Evolutionary conservation across 768 basidiomycete genomes (phyloP).

Genomic region (Mycena polygramma): DNA sequence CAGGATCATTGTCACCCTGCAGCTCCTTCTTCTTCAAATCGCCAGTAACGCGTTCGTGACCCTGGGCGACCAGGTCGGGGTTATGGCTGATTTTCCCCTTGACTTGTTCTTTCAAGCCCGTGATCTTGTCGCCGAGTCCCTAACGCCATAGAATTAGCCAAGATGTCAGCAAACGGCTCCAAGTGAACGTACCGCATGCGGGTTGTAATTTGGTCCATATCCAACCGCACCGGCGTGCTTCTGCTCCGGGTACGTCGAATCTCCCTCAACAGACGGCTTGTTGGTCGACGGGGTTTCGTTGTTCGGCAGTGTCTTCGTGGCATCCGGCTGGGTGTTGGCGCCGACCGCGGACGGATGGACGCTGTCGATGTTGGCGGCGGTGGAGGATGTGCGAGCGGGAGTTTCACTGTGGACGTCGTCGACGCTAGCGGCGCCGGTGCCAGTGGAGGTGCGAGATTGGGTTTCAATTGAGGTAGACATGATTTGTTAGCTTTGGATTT

Average conservation of each 20-base stretch:
- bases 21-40: constrained; percentile 48
- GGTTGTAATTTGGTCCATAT: constrained; percentile 56
- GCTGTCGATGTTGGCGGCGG: constrained; percentile 15
- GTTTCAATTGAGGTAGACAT: constrained; percentile 33
- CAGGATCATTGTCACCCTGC: constrained; percentile 40
- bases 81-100: constrained; percentile 51
- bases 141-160: constrained; percentile 17
- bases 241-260: constrained; percentile 54
- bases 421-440: constrained; percentile 17
- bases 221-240: constrained; percentile 60
- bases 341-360: constrained; percentile 41
- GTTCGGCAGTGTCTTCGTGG: constrained; percentile 23
- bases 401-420: constrained; percentile 30
- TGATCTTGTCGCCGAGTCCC: constrained; percentile 49
- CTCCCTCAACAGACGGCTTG: constrained; percentile 12
- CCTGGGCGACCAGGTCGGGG: constrained; percentile 43
- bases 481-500: constrained; percentile 7
- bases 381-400: constrained; percentile 18
- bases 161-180: neutral
- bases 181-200: constrained; percentile 48
- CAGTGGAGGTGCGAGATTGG: constrained; percentile 8
- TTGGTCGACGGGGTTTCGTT: constrained; percentile 7
- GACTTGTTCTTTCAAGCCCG: constrained; percentile 50
- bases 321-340: constrained; percentile 31
- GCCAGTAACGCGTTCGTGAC: constrained; percentile 49